These are phyloP conservation scores for Beauveria varroae DNA, from an alignment of 2,329 filamentous ascomycete species.

Conservation along the genomic window DNA sequence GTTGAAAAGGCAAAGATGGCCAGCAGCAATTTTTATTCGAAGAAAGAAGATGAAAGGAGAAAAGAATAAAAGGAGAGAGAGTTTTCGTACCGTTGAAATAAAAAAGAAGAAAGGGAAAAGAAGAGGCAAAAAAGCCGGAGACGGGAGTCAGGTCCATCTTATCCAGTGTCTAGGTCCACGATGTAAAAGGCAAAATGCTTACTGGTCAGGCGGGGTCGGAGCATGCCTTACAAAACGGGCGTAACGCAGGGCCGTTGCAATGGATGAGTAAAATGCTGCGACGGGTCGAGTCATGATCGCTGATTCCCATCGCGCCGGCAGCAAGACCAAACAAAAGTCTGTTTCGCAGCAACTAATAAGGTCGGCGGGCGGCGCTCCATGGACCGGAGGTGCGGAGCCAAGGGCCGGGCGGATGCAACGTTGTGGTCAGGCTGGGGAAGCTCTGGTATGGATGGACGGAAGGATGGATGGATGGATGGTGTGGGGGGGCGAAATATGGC, in stretches of 20 bases:
- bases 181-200: constrained; percentile 7
- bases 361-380: neutral
- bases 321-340: neutral
- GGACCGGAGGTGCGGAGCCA: neutral
- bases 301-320: too few species aligned
- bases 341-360: neutral
- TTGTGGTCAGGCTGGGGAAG: constrained; percentile 12
- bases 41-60: neutral
- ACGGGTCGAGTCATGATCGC: constrained; percentile 1
- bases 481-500: neutral
- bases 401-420: constrained; percentile 14
- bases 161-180: constrained; percentile 12
- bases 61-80: too few species aligned
- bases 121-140: neutral
- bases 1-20: neutral
- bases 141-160: constrained; percentile 3
- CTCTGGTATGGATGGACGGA: constrained; percentile 2
- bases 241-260: neutral
- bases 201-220: constrained; percentile 7
- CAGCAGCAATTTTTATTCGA: neutral
- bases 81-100: neutral
- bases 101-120: neutral
- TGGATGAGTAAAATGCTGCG: neutral
- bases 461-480: neutral
- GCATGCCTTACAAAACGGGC: neutral